Conservation (phyloP, 225 moss, liverwort and hornwort species). For the Marchantia paleacea region DNA sequence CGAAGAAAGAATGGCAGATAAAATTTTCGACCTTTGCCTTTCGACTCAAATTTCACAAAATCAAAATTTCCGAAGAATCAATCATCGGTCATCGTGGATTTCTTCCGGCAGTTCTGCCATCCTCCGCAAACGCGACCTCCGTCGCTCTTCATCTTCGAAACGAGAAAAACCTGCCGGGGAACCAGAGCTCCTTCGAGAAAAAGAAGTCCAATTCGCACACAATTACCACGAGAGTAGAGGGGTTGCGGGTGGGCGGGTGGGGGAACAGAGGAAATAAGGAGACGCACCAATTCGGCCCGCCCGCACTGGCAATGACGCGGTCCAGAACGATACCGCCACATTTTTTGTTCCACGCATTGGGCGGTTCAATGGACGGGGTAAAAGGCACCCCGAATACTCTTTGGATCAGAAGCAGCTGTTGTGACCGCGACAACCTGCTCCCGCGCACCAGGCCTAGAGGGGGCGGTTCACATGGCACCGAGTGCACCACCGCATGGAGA, state of each 20-base stretch:
- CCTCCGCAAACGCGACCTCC: not conserved
- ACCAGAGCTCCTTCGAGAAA: not conserved
- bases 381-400: conserved; percentile 68
- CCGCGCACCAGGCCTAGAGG: conserved; percentile 68
- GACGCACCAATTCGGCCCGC: conserved; percentile 72
- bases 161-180: not conserved
- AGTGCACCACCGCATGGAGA: conserved; percentile 59
- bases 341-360: conserved; percentile 52
- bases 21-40: not conserved
- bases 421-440: conserved; percentile 78
- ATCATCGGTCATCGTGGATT: not conserved
- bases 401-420: conserved; percentile 83
- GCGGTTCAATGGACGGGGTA: conserved; percentile 64
- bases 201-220: not conserved
- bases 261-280: not conserved
- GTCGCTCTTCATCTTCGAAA: not conserved
- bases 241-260: too few species aligned
- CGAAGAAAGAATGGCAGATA: not conserved
- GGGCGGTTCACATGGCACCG: conserved; percentile 73
- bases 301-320: conserved; percentile 78
- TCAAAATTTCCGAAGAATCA: not conserved
- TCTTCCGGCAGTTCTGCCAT: not conserved
- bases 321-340: conserved; percentile 84
- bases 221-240: too few species aligned
- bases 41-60: not conserved